These are phyloP conservation scores for Fusarium albosuccineum DNA, from an alignment of 2,329 filamentous ascomycete species.

Conservation along the genomic window DNA sequence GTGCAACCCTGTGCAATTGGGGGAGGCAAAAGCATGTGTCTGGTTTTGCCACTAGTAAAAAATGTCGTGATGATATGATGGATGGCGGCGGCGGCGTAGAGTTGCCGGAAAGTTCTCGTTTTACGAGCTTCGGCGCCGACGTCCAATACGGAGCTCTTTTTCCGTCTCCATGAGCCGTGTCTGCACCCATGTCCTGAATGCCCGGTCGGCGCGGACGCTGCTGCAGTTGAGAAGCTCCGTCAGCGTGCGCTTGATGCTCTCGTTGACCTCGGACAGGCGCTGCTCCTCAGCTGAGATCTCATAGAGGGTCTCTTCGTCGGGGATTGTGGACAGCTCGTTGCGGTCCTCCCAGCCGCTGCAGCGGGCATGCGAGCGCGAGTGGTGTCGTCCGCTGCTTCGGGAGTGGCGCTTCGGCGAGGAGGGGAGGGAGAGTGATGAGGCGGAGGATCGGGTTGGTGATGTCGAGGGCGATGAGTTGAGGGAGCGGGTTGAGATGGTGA, in stretches of 20 bases:
- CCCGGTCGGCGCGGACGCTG: slow-evolving; percentile 62
- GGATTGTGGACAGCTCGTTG: slow-evolving; percentile 55
- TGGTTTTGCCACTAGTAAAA: neutral
- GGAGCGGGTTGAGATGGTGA: slow-evolving; percentile 50
- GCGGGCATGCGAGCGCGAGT: slow-evolving; percentile 47
- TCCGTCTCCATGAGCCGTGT: slow-evolving; percentile 71
- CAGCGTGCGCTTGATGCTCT: slow-evolving; percentile 71
- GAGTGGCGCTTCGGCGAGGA: slow-evolving; percentile 62
- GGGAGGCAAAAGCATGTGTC: slow-evolving; percentile 13
- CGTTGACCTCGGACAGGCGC: slow-evolving; percentile 68
- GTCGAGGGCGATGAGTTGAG: slow-evolving; percentile 66
- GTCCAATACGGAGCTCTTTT: slow-evolving; percentile 67
- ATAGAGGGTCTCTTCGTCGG: slow-evolving; percentile 62
- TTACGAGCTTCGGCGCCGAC: slow-evolving; percentile 61
- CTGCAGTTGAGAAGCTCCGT: slow-evolving; percentile 74
- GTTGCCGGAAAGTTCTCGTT: slow-evolving; percentile 38
- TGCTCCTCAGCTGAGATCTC: slow-evolving; percentile 66
- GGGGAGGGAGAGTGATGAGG: slow-evolving; percentile 61
- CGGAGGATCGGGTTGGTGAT: slow-evolving; percentile 69
- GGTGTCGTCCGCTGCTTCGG: slow-evolving; percentile 48
- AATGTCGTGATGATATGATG: slow-evolving; percentile 14
- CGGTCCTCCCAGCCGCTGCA: slow-evolving; percentile 52
- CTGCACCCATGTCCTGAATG: slow-evolving; percentile 71
- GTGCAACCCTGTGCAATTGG: neutral
- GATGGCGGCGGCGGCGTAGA: slow-evolving; percentile 8